Percentiles rank a stretch among this genome's conserved stretches.
Conservation (phyloP, 768 basidiomycete species). For the Neoboletus brunneissimus region DNA sequence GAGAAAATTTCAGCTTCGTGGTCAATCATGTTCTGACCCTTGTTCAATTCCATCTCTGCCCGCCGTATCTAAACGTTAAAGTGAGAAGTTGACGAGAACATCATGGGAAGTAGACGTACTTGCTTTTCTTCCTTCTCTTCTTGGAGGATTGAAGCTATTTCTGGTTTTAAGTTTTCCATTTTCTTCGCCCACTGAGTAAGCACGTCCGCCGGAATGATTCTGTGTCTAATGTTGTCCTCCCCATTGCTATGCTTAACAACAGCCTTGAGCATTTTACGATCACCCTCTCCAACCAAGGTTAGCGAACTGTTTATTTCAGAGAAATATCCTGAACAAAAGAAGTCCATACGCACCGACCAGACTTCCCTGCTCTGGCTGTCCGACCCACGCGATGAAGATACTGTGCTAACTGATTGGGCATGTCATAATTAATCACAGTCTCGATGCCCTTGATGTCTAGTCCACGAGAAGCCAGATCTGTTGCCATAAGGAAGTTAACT, state of each 20-base stretch:
- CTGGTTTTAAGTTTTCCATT: conserved; percentile 67
- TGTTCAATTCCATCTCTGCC: conserved; percentile 95
- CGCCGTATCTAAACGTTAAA: conserved; percentile 57
- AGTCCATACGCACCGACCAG: conserved; percentile 68
- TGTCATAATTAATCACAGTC: conserved; percentile 98
- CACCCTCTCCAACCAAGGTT: conserved; percentile 92
- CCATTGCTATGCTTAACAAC: conserved; percentile 85
- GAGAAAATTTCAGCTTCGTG: conserved; percentile 91
- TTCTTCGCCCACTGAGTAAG: conserved; percentile 68
- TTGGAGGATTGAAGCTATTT: conserved; percentile 73
- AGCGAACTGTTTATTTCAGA: conserved; percentile 61
- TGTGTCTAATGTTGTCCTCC: conserved; percentile 83
- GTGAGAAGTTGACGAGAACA: conserved; percentile 8
- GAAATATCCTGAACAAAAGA: background rate
- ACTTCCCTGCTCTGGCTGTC: conserved; percentile 91
- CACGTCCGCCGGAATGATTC: conserved; percentile 76
- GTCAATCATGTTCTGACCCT: conserved; percentile 93
- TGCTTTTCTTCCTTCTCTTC: conserved; percentile 97
- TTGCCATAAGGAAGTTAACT: conserved; percentile 94
- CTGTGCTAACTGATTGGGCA: conserved; percentile 89
- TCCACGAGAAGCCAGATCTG: conserved; percentile 92
- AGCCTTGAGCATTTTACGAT: conserved; percentile 94
- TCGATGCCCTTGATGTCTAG: conserved; percentile 97
- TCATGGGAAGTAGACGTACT: conserved; percentile 40
- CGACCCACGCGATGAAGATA: conserved; percentile 97